Percentiles rank a stretch among this genome's conserved stretches.
These are phyloP conservation scores for Fusarium compactum DNA, from an alignment of 2,329 filamentous ascomycete genomes.

Conservation along the genomic window DNA sequence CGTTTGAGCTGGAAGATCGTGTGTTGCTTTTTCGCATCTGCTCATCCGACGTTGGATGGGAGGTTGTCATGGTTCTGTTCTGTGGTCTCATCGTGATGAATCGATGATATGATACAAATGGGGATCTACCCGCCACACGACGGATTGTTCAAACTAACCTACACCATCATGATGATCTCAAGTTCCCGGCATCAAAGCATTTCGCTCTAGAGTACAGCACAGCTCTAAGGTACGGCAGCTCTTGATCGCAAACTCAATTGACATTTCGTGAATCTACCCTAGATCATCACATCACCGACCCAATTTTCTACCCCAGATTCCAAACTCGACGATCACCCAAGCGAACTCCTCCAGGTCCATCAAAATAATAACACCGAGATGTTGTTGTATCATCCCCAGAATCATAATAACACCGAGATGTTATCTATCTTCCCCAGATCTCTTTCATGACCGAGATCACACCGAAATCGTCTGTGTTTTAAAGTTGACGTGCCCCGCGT, in stretches of 20 bases:
- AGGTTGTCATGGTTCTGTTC: no score
- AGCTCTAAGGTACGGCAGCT: no score
- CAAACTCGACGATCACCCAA: neutral
- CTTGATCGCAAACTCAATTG: neutral
- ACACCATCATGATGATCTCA: neutral
- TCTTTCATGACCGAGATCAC: neutral
- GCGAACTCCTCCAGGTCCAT: neutral
- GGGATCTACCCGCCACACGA: neutral
- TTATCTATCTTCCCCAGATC: neutral
- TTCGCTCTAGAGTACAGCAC: no score
- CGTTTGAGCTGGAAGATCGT: neutral
- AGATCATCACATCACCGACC: neutral
- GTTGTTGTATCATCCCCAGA: neutral
- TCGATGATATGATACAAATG: neutral
- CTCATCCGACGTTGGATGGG: neutral
- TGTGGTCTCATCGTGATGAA: neutral
- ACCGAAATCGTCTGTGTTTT: slow-evolving; percentile 7
- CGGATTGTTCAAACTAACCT: neutral
- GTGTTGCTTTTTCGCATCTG: neutral
- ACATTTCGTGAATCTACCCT: neutral
- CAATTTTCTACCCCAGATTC: neutral
- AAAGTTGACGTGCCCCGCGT: slow-evolving; percentile 6
- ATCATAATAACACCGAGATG: slow-evolving; percentile 10
- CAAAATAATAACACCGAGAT: neutral
- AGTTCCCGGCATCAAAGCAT: neutral